Percentiles rank a stretch among this genome's conserved stretches.
These are phyloP conservation scores for Aureobasidium sp. DNA, from an alignment of 2,329 filamentous ascomycete genomes.

Conservation along the genomic window DNA sequence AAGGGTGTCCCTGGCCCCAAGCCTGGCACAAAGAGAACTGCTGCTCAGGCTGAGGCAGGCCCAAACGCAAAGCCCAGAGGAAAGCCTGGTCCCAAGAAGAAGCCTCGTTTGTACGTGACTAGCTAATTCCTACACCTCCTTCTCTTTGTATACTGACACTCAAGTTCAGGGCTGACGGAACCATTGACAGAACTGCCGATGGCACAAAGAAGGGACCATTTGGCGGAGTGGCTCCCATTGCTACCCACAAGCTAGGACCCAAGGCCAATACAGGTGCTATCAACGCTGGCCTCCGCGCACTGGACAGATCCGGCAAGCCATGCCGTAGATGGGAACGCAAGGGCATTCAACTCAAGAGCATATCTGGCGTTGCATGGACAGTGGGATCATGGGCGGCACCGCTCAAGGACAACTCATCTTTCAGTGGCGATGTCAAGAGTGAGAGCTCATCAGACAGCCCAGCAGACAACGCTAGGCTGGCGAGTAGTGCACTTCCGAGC, in stretches of 20 bases:
- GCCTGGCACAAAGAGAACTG: constrained; percentile 52
- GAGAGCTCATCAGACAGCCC: constrained; percentile 48
- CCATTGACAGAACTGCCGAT: constrained; percentile 32
- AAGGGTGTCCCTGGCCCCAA: constrained; percentile 66
- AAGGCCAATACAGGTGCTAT: constrained; percentile 97
- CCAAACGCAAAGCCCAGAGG: constrained; percentile 57
- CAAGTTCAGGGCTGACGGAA: constrained; percentile 40
- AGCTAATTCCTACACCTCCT: neutral
- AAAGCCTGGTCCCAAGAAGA: constrained; percentile 96
- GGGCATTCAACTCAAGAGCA: constrained; percentile 78
- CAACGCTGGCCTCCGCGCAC: constrained; percentile 88
- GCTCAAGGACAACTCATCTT: constrained; percentile 30
- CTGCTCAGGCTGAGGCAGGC: constrained; percentile 44
- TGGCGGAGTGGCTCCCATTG: constrained; percentile 28
- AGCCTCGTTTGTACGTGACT: constrained; percentile 76
- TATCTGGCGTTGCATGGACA: constrained; percentile 79
- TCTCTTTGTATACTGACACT: constrained; percentile 12
- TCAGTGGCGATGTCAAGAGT: constrained; percentile 52
- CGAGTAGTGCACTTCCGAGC: constrained; percentile 50
- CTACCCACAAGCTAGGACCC: constrained; percentile 73
- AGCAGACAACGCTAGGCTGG: constrained; percentile 45
- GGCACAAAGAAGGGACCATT: constrained; percentile 33
- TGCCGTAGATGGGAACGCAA: constrained; percentile 88
- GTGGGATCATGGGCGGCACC: constrained; percentile 76
- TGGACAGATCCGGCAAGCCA: constrained; percentile 85